Base-by-base conservation (phyloP, 257 asterid genomes). In the Cordia subcordata region DNA sequence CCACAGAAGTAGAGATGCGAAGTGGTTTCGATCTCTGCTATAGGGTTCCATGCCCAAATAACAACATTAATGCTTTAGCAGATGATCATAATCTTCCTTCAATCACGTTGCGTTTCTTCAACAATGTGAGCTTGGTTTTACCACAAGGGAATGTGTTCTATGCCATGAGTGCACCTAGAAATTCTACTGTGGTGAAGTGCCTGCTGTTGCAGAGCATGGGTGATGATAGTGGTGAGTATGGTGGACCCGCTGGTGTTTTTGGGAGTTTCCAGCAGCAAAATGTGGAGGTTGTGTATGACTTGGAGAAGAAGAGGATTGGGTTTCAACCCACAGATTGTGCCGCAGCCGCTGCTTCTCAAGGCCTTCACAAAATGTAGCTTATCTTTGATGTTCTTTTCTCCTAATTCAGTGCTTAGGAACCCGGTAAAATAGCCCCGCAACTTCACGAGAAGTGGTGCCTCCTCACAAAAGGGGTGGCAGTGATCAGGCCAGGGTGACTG, bases 221-320 rank as follows among this genome's bases (percentile, higher is more conserved):
- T 51, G 84, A 63, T 14, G 44, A 27, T 1, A 12, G 12, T 39
- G 47, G 47, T 11, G 77, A 63, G 10, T 52, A 50, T 38, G 94
- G 94, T 38, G 94, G 94, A 11, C 94, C 94, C 9, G 84, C 93
- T 44, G 95, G 92, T 16, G 76, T 86, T 42, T 83, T 86, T 14
- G 95, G 95, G 22, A 83, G 81, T 78, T 81, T 81, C 55, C 95
- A 86, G 27, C 92, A 81, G 58, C 95, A 83, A 62, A 77, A 86
- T 60, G 81, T 83, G 65, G 87, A 83, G 68, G 89, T 86, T 73
- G 95, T 86, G 21, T 85, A 85, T 77, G 95, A 86, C 46, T 66
- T 86, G 79, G 85, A 71, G 70, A 83, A 81, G 64, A 89, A 75
- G 63, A 81, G 89, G 45, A 72, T 83, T 64, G 95, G 95, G 9